Evolutionary conservation across 805 yeast genomes (phyloP), one percentile per base, ranked within the genome.

Genomic region (Candida silvicultrix): DNA sequence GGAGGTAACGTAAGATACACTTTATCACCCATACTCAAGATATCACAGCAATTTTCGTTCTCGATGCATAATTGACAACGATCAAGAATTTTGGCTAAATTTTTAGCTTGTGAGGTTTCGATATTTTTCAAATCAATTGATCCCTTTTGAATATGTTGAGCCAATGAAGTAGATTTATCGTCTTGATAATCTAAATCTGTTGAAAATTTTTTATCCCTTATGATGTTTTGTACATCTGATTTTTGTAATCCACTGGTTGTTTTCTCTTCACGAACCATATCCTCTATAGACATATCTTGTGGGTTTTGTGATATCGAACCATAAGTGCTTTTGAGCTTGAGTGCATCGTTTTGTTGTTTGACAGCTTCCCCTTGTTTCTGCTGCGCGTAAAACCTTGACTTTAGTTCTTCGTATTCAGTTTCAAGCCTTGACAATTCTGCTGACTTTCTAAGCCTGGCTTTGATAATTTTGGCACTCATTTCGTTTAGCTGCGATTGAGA

Each of bases 161-260:
- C 70, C 10, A 74, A 57, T 35, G 56, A 57, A 0, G 59, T 58
- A 1, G 75, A 69, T 38, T 65, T 63, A 7, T 72, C 77, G 44
- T 71, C 75, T 42, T 70, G 68, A 38, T 67, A 65, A 37, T 74
- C 78, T 38, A 68, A 45, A 43, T 71, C 75, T n/a, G 61, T 56
- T 16, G 60, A 58, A 51, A 59, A 74, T 16, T 55, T 60, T 32
- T 59, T 62, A 45, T 72, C 74, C 23, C 60, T 58, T 5, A 66
- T 59, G 28, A 75, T 71, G 29, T 60, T 55, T 20, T 61, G 60
- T 2, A 69, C 64, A 3, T 65, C 55, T 3, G 66, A 51, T 38
- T 47, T 50, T 18, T 57, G 45, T 12, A 42, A 32, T 2, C 49
- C 42, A 2, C 52, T 35, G 1, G 59, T 49, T 38, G 52, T 28